Conservation (phyloP, 495 filamentous ascomycete genomes). For the Hamigera avellanea region DNA sequence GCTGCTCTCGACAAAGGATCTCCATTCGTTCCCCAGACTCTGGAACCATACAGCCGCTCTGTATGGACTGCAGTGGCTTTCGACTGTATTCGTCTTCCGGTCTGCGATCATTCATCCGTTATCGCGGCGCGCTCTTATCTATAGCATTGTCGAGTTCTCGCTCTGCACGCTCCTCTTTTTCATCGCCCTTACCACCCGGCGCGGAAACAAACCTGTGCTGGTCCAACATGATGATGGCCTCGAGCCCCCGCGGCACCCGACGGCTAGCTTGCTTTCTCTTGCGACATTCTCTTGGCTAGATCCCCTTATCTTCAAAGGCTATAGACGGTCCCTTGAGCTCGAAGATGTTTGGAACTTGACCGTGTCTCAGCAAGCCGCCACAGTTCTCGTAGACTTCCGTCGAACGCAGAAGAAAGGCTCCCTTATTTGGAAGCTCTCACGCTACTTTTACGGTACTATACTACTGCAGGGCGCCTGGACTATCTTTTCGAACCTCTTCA, state of each 20-base stretch:
- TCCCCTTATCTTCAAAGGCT: slow-evolving; percentile 81
- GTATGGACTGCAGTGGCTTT: slow-evolving; percentile 78
- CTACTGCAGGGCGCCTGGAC: slow-evolving; percentile 74
- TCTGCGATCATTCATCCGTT: slow-evolving; percentile 72
- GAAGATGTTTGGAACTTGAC: slow-evolving; percentile 85
- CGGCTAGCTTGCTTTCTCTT: slow-evolving; percentile 79
- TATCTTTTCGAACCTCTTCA: slow-evolving; percentile 61
- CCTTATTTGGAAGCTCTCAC: slow-evolving; percentile 69
- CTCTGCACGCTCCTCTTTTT: slow-evolving; percentile 61
- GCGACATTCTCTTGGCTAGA: slow-evolving; percentile 89
- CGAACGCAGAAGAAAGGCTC: slow-evolving; percentile 74
- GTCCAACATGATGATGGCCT: slow-evolving; percentile 79
- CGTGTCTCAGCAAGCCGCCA: slow-evolving; percentile 74
- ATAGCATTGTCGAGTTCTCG: slow-evolving; percentile 59
- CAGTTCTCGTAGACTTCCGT: slow-evolving; percentile 68
- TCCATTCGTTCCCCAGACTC: slow-evolving; percentile 51
- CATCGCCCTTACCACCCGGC: slow-evolving; percentile 70
- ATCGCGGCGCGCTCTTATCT: slow-evolving; percentile 37
- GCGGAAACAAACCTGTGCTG: slow-evolving; percentile 81
- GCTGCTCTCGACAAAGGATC: slow-evolving; percentile 54
- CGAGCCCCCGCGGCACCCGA: slow-evolving; percentile 71
- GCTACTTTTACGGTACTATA: slow-evolving; percentile 70
- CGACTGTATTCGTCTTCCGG: slow-evolving; percentile 65
- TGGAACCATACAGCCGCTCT: slow-evolving; percentile 90
- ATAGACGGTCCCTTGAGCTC: slow-evolving; percentile 70